Conservation (phyloP, 2,329 filamentous ascomycete genomes). For the Trichoderma arundinaceum region DNA sequence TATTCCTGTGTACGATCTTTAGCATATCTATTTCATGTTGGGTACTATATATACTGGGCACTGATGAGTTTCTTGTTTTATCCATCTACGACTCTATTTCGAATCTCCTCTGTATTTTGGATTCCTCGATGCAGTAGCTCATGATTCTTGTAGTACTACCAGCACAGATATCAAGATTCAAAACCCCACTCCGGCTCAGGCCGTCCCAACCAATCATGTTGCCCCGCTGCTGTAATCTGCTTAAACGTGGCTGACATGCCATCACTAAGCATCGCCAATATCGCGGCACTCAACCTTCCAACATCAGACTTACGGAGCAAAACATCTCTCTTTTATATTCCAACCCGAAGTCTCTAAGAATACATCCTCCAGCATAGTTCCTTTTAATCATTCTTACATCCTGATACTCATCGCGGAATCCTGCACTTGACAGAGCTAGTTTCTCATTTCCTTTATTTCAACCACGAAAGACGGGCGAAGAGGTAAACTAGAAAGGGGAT, state of each 20-base stretch:
- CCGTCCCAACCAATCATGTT: too few relatives aligned
- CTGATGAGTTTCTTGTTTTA: neutral
- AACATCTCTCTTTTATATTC: neutral
- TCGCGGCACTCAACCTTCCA: neutral
- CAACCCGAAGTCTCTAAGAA: too few relatives aligned
- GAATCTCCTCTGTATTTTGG: neutral
- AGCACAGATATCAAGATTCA: too few relatives aligned
- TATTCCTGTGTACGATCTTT: constrained; percentile 20
- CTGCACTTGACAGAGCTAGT: too few relatives aligned
- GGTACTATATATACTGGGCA: neutral
- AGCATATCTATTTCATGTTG: neutral
- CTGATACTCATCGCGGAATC: too few relatives aligned
- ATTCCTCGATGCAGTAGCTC: too few relatives aligned
- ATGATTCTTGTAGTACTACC: too few relatives aligned
- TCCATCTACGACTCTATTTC: neutral
- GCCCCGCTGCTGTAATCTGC: constrained; percentile 6
- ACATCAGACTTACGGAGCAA: neutral
- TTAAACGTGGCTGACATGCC: constrained; percentile 19
- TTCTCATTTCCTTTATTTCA: neutral
- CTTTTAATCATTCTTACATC: too few relatives aligned
- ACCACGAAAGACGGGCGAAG: neutral
- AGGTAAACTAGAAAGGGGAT: neutral
- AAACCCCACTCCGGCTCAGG: too few relatives aligned
- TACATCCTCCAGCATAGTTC: too few relatives aligned
- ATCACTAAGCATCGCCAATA: constrained; percentile 16